Conservation (phyloP, 768 basidiomycete species). For the Paxillus rubicundulus region DNA sequence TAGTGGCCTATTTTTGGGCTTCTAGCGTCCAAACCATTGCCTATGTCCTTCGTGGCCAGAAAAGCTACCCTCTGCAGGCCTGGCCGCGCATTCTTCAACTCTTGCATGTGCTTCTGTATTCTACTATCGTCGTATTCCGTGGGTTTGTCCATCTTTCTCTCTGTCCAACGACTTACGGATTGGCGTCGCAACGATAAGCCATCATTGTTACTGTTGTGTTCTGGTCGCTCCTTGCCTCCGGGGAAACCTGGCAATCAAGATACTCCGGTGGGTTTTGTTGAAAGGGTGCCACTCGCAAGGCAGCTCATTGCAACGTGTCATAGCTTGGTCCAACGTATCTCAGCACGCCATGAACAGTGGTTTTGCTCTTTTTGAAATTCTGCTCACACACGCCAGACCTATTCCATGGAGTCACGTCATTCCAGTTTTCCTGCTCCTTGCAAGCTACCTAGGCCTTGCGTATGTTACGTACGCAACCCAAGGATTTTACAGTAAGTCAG, state of each 20-base stretch:
- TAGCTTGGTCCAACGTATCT: constrained; percentile 60
- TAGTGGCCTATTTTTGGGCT: constrained; percentile 62
- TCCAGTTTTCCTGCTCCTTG: constrained; percentile 48
- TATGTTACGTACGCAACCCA: constrained; percentile 63
- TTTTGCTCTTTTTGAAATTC: constrained; percentile 57
- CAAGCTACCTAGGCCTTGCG: constrained; percentile 59
- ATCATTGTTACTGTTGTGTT: constrained; percentile 62
- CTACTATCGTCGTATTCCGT: constrained; percentile 58
- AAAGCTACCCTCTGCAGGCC: constrained; percentile 52
- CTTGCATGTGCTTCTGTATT: constrained; percentile 52
- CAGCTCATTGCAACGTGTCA: neutral
- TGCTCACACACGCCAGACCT: constrained; percentile 51
- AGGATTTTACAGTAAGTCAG: constrained; percentile 58
- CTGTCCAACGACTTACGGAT: neutral
- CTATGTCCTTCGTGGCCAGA: constrained; percentile 36
- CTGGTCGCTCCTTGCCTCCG: constrained; percentile 52
- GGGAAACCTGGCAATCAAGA: constrained; percentile 38
- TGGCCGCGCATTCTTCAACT: constrained; percentile 58
- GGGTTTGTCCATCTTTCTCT: constrained; percentile 25
- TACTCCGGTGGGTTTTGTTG: constrained; percentile 37
- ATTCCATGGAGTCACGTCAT: constrained; percentile 52
- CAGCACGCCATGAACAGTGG: constrained; percentile 58
- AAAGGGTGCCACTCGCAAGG: neutral
- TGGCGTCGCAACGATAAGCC: constrained; percentile 36
- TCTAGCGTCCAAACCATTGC: constrained; percentile 50